Base-by-base conservation (phyloP, 2,329 filamentous ascomycete species). In the Didymella exigua region DNA sequence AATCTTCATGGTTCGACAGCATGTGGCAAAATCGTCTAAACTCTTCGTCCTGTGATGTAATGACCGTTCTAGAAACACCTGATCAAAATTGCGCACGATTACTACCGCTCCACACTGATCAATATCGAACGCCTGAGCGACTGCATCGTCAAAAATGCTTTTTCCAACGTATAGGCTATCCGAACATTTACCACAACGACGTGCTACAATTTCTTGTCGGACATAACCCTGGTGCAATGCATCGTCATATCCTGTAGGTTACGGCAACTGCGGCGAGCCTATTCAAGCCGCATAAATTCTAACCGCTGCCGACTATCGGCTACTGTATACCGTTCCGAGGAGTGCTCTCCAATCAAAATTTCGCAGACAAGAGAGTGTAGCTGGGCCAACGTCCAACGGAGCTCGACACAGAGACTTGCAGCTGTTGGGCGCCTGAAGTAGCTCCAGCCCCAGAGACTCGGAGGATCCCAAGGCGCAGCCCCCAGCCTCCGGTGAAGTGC, bases 181-280 rank as follows among this genome's bases (percentile, higher is more conserved):
- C 5, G n/a, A 37, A 10, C 21, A 21, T 9, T 37, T 41, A 29
- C 36, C 47, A 37, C 36, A 41, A 27, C 23, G n/a, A 23, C 23
- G 13, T 55, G 36, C 47, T 50, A 42, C 42, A 21, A 42, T 49
- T 33, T n/a, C 19, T 21, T 37, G 29, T 41, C 41, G 40, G 24
- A 37, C 26, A 21, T 18, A 11, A 19, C 42, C 33, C 52, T 50
- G 43, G 52, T 50, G 29, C 24, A 43, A 37, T 36, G 26, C 36
- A 37, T 46, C 41, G 42, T 50, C 52, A 55, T 55, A 13, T 27
- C 24, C 19, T 33, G 16, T 42, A 41, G n/a, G 24, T 42, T 42
- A 27, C 36, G 52, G 52, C 52, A 55, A 55, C 52, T 55, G 36
- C 50, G 46, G 52, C 46, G 52, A 55, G 52, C 34, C n/a, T 24